Percentiles rank a stretch among this genome's conserved stretches.
Evolutionary conservation across 495 filamentous ascomycete genomes (phyloP).

Genomic region (Aspergillus diversus): DNA sequence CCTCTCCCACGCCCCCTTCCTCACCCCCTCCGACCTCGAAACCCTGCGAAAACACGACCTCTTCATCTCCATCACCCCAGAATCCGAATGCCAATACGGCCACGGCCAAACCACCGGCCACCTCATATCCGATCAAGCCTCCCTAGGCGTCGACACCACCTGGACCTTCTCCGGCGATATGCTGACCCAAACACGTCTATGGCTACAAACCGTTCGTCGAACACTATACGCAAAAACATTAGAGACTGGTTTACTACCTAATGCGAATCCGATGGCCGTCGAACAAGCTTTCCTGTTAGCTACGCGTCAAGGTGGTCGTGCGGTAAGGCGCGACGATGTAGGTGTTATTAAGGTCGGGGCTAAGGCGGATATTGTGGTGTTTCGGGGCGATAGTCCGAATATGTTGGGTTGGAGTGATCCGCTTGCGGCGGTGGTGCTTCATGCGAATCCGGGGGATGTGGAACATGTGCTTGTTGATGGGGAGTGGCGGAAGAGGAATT

Average conservation of each 20-base stretch:
- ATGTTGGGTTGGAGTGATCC: conserved; percentile 55
- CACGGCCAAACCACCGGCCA: conserved; percentile 7
- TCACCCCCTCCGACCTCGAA: conserved; percentile 4
- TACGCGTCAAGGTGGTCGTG: conserved; percentile 49
- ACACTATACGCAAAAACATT: conserved; percentile 31
- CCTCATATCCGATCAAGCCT: conserved; percentile 6
- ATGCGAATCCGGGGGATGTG: conserved; percentile 52
- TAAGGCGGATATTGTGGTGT: conserved; percentile 56
- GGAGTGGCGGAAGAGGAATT: conserved; percentile 41
- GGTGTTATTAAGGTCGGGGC: conserved; percentile 48
- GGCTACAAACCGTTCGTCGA: conserved; percentile 39
- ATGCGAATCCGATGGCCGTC: conserved; percentile 44
- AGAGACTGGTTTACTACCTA: conserved; percentile 38
- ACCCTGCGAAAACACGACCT: not conserved
- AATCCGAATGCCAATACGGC: conserved; percentile 15
- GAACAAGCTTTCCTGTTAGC: conserved; percentile 55
- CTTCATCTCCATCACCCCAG: conserved; percentile 14
- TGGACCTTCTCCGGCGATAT: conserved; percentile 14
- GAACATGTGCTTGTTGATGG: conserved; percentile 53
- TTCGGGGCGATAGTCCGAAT: conserved; percentile 45
- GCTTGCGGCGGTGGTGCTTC: conserved; percentile 55
- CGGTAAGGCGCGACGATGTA: conserved; percentile 48
- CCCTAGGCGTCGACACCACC: conserved; percentile 6
- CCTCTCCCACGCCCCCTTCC: conserved; percentile 7
- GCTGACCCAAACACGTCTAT: conserved; percentile 40